phyloP scores from a whole-genome alignment of 129 eudicot species.

The Flaveria robusta region DNA sequence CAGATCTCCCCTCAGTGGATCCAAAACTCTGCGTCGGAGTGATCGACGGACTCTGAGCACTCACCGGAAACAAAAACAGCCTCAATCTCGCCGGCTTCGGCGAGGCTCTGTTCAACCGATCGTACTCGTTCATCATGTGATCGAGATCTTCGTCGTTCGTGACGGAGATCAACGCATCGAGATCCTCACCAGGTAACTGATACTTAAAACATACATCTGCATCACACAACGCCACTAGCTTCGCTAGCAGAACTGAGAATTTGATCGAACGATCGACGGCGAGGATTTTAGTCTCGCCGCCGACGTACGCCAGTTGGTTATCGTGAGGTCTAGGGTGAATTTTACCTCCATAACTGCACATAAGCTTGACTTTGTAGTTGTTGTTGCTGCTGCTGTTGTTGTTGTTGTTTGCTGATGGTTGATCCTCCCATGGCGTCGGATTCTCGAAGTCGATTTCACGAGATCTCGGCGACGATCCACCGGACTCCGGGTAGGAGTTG shows the following conservation, averaged over 20 bases:
- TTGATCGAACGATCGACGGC: conserved; percentile 67
- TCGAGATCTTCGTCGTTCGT: conserved; percentile 93
- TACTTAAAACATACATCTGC: conserved; percentile 69
- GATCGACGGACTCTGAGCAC: conserved; percentile 23
- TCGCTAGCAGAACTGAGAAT: conserved; percentile 44
- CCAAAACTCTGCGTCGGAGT: conserved; percentile 57
- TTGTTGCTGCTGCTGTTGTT: conserved; percentile 19
- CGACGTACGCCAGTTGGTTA: conserved; percentile 70
- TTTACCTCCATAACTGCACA: conserved; percentile 96
- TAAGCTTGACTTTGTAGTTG: conserved; percentile 72
- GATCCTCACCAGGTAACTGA: conserved; percentile 93
- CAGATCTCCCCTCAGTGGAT: conserved; percentile 63
- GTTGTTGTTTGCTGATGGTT: conserved; percentile 31
- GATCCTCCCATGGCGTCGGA: conserved; percentile 83
- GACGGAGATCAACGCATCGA: conserved; percentile 88
- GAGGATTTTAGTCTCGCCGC: conserved; percentile 88
- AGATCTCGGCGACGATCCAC: conserved; percentile 88
- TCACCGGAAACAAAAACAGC: conserved; percentile 59
- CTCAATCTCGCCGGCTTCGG: conserved; percentile 79
- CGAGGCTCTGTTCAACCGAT: conserved; percentile 60
- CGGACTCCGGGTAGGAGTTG: conserved; percentile 88
- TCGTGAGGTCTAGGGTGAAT: conserved; percentile 89
- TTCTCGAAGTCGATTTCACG: conserved; percentile 92
- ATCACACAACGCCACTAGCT: conserved; percentile 50
- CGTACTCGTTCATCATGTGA: conserved; percentile 95